Evolutionary conservation across 2,329 filamentous ascomycete genomes (phyloP), one percentile per base, ranked within the genome.

Genomic region (Talaromyces sp.): DNA sequence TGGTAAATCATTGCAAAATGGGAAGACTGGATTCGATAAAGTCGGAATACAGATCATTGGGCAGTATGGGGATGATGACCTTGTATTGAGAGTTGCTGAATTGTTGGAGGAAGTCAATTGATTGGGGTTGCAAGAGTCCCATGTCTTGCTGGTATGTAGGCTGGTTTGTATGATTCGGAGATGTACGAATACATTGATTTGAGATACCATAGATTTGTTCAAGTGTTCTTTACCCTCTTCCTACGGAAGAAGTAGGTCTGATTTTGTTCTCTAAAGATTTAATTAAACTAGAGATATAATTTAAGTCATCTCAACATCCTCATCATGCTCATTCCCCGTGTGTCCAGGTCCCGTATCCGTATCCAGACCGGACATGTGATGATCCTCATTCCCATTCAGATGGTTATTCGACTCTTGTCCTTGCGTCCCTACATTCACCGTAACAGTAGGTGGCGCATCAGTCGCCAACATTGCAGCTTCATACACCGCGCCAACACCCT

Each of bases 1-100:
- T 21, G 28, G 43, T 19, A 37, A 25, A 17, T 25, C 28, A 53
- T 6, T 31, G 21, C n/a, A 10, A 21, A 22, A 50, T 21, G 10
- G 8, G 25, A 2, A 25, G 19, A 2, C 25, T 56, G 56, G 58
- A 2, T 62, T 63, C 8, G 61, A 67, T 21, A 53, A 71, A 11
- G 65, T 73, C 17, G 77, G 77, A 1, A 75, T 80, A 21, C 77
- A 80, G 57, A 63, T 78, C 2, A 73, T 79, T 36, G 77, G 77
- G 9, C 77, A 80, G 61, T 79, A 75, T 62, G 77, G 77, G 1
- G 74, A 77, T 54, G 77, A 79, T 61, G 66, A 72, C 28, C 63
- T 76, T 37, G 73, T 77, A 5, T 60, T 77, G 48, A 68, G 68
- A 52, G 70, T 75, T 22, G 74, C 71, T 13, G 67, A 70, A 57